Conservation (phyloP, 805 yeast species). For the Danielia reshetovae region DNA sequence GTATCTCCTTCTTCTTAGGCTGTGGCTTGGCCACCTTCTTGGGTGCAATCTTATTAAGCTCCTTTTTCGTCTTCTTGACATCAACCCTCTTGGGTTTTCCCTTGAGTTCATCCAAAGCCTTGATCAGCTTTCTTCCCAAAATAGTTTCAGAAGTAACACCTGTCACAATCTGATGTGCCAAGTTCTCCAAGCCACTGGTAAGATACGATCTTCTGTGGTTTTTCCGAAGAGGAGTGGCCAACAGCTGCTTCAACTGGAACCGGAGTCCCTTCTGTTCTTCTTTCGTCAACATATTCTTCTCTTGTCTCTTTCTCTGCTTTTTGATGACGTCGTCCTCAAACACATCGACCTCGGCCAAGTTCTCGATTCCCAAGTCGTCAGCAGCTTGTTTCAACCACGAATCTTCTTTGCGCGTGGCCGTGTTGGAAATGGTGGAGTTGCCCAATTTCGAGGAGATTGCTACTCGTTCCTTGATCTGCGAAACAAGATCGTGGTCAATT, state of each 20-base stretch:
- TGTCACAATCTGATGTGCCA: constrained; percentile 72
- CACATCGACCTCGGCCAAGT: constrained; percentile 56
- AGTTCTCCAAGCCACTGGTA: constrained; percentile 72
- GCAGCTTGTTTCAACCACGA: constrained; percentile 89
- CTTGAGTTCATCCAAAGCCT: constrained; percentile 62
- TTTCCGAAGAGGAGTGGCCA: constrained; percentile 55
- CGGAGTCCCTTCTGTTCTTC: constrained; percentile 45
- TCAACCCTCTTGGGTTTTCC: too few relatives aligned
- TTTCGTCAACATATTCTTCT: constrained; percentile 40
- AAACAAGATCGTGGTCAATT: constrained; percentile 68
- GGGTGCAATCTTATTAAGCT: background rate
- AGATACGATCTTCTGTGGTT: constrained; percentile 67
- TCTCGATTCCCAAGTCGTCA: constrained; percentile 83
- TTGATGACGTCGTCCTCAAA: constrained; percentile 64
- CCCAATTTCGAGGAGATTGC: constrained; percentile 69
- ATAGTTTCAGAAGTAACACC: constrained; percentile 65
- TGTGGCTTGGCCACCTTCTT: constrained; percentile 3
- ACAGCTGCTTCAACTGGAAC: constrained; percentile 49
- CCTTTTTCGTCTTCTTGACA: constrained; percentile 3
- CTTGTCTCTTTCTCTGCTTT: constrained; percentile 52
- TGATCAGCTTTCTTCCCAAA: constrained; percentile 63
- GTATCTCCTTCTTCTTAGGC: background rate
- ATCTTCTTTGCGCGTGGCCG: constrained; percentile 62
- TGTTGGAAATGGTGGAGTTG: constrained; percentile 59
- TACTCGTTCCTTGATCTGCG: constrained; percentile 67